Evolutionary conservation across 2,329 filamentous ascomycete genomes (phyloP).

Genomic region (Fusarium anguioides): DNA sequence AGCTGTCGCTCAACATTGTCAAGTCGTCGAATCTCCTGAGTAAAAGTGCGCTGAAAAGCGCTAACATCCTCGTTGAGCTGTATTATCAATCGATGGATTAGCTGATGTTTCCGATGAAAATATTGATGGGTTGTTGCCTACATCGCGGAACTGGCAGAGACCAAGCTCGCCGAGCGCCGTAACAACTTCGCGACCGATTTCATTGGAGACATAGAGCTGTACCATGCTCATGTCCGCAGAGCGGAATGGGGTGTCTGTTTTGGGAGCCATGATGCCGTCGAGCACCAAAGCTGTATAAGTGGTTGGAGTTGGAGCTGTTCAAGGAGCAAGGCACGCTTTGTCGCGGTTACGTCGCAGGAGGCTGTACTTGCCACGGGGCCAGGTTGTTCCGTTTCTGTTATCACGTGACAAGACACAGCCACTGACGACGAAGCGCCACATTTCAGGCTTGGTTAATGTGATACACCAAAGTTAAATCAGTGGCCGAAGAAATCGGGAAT

Average conservation of each 20-base stretch:
- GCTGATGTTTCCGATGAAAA: constrained; percentile 15
- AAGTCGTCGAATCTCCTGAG: constrained; percentile 94
- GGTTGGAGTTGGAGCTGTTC: constrained; percentile 47
- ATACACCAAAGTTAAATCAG: neutral
- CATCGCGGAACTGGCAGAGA: constrained; percentile 96
- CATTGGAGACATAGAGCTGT: constrained; percentile 98
- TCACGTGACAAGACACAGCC: constrained; percentile 43
- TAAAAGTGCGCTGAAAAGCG: constrained; percentile 97
- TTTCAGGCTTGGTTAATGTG: neutral
- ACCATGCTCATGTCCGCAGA: constrained; percentile 99
- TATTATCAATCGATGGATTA: constrained; percentile 24
- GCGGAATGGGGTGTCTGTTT: constrained; percentile 96
- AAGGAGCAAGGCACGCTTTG: constrained; percentile 43
- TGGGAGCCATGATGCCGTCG: constrained; percentile 66
- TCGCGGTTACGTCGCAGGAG: constrained; percentile 44
- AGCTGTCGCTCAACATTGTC: constrained; percentile 99
- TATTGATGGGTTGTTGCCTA: constrained; percentile 60
- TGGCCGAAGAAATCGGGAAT: too few relatives aligned
- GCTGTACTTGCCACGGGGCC: constrained; percentile 33
- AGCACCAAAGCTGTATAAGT: constrained; percentile 48
- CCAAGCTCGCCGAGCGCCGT: constrained; percentile 96
- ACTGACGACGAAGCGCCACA: constrained; percentile 1
- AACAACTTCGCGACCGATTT: constrained; percentile 97
- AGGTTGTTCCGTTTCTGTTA: constrained; percentile 40
- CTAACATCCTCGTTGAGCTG: constrained; percentile 93